Conservation (phyloP, 441 rosid genomes). For the Melastoma candidum region DNA sequence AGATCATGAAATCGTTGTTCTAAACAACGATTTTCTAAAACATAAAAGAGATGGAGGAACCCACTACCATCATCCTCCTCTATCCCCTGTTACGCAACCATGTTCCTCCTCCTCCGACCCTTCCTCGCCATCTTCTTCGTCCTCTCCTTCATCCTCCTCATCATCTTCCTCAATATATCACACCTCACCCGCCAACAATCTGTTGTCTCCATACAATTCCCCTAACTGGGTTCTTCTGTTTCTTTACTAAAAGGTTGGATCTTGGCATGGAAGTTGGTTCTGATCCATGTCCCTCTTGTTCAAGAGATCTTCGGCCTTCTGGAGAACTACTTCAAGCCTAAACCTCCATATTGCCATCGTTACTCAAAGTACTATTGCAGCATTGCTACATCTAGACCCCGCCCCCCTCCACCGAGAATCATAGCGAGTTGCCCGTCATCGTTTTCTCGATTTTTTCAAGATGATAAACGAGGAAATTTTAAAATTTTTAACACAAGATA, state of each 20-base stretch:
- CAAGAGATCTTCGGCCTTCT: slow-evolving; percentile 72
- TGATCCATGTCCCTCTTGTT: slow-evolving; percentile 72
- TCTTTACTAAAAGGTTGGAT: slow-evolving; percentile 44
- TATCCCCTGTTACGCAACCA: slow-evolving; percentile 12
- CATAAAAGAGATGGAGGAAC: too few relatives aligned
- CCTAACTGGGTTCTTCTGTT: not conserved
- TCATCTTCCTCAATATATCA: slow-evolving; percentile 44
- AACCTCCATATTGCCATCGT: slow-evolving; percentile 34
- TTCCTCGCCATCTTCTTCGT: slow-evolving; percentile 28
- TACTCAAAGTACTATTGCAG: slow-evolving; percentile 40
- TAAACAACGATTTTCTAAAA: too few relatives aligned
- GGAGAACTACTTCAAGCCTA: slow-evolving; percentile 37
- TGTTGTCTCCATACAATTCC: not conserved
- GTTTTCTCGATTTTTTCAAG: too few relatives aligned
- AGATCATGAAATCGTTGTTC: too few relatives aligned
- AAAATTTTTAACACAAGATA: too few relatives aligned
- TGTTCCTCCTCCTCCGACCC: slow-evolving; percentile 45
- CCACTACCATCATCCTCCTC: too few relatives aligned
- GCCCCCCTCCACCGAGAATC: too few relatives aligned
- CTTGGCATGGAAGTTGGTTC: slow-evolving; percentile 76
- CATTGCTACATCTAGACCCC: slow-evolving; percentile 4
- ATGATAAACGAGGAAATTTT: too few relatives aligned
- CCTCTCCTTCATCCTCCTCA: slow-evolving; percentile 33
- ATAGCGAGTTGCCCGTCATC: too few relatives aligned
- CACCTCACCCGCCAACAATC: not conserved